These are phyloP conservation scores for Lasiodiplodia citricola DNA, from an alignment of 2,329 filamentous ascomycete species.

Conservation along the genomic window DNA sequence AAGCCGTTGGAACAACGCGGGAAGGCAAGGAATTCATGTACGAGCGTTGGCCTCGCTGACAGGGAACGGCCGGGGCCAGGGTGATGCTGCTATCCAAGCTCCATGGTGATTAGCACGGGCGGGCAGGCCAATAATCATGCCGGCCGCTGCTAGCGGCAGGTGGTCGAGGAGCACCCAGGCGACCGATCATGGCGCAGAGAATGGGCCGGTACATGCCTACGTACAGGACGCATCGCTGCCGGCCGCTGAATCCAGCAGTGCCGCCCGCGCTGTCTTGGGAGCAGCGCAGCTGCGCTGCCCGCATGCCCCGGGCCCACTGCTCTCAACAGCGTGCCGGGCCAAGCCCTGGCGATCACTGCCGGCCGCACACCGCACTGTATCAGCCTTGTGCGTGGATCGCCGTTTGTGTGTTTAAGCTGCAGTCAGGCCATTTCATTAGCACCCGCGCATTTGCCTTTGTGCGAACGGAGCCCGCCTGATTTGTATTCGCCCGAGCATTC, in stretches of 20 bases:
- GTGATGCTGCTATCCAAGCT: conserved; percentile 24
- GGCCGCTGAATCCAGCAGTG: conserved; percentile 20
- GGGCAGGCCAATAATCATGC: conserved; percentile 35
- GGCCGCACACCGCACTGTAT: conserved; percentile 24
- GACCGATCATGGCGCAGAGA: conserved; percentile 28
- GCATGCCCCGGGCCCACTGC: conserved; percentile 14
- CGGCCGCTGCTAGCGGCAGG: conserved; percentile 16
- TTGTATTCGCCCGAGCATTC: conserved; percentile 26
- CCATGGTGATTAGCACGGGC: conserved; percentile 20
- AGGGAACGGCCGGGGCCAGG: conserved; percentile 25
- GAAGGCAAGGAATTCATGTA: conserved; percentile 44
- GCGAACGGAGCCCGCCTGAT: conserved; percentile 24
- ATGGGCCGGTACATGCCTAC: conserved; percentile 24
- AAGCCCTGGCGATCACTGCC: conserved; percentile 23
- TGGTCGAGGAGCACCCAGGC: conserved; percentile 26
- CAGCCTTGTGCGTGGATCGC: conserved; percentile 24
- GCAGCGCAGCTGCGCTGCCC: conserved; percentile 5
- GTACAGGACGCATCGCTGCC: conserved; percentile 15
- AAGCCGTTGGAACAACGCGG: conserved; percentile 41
- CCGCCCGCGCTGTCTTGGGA: conserved; percentile 14
- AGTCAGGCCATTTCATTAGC: conserved; percentile 21
- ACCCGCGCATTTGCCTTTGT: conserved; percentile 20
- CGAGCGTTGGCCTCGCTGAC: conserved; percentile 31
- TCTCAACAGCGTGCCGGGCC: conserved; percentile 12
- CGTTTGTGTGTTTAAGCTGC: conserved; percentile 25